Conservation (phyloP, 1,139 yeast species). For the Suhomyces bolitotheri region DNA sequence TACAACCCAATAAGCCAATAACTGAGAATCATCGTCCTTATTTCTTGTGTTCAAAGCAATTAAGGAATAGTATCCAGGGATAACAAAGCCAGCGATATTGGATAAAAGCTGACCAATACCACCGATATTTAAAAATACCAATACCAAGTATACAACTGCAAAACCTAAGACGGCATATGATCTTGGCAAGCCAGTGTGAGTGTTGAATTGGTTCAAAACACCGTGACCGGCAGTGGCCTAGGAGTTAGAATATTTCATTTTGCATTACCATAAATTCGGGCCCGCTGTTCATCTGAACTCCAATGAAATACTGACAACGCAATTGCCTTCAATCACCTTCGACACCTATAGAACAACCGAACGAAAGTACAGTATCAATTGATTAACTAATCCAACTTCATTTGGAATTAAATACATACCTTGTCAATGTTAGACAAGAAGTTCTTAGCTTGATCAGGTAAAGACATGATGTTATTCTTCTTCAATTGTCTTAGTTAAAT, state of each 20-base stretch:
- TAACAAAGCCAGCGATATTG: conserved; percentile 84
- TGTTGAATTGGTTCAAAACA: conserved; percentile 57
- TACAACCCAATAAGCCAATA: conserved; percentile 95
- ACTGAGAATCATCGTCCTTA: conserved; percentile 76
- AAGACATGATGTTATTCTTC: conserved; percentile 22
- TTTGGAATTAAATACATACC: too few relatives aligned
- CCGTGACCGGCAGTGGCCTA: conserved; percentile 41
- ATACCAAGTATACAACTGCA: conserved; percentile 63
- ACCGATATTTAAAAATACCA: conserved; percentile 85
- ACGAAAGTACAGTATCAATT: too few relatives aligned
- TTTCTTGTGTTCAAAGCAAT: conserved; percentile 74
- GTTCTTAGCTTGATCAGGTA: conserved; percentile 28
- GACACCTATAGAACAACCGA: too few relatives aligned
- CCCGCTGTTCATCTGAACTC: too few relatives aligned
- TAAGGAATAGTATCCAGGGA: conserved; percentile 90
- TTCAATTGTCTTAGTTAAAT: too few relatives aligned
- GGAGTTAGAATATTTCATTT: conserved; percentile 6
- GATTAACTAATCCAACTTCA: too few relatives aligned
- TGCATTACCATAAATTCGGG: too few relatives aligned
- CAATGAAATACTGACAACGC: too few relatives aligned
- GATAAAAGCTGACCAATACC: conserved; percentile 92
- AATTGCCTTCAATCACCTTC: too few relatives aligned
- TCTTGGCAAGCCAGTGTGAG: conserved; percentile 77
- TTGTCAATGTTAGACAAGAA: conserved; percentile 31
- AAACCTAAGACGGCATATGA: conserved; percentile 77